A percentile compares a stretch with the other conserved stretches of the same genome.
Evolutionary conservation across 2,329 filamentous ascomycete species (phyloP).

Genomic region (Fusarium tuaranense): DNA sequence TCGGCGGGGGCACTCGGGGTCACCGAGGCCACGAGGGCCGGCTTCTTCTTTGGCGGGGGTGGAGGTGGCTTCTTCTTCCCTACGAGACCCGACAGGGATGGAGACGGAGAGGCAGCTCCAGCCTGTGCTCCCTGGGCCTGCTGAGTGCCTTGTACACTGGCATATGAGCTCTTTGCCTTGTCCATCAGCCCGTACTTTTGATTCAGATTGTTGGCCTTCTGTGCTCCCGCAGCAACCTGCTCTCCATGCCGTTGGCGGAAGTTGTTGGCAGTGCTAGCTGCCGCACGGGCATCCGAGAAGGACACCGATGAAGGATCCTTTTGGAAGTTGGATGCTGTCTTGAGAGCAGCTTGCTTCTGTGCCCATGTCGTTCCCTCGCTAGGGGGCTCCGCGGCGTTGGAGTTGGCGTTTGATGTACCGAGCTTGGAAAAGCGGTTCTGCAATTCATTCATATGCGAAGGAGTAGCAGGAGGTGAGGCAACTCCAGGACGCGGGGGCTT

Average conservation of each 20-base stretch:
- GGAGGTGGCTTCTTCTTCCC: constrained; percentile 68
- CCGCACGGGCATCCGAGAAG: constrained; percentile 66
- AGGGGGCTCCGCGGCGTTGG: constrained; percentile 41
- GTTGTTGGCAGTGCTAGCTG: constrained; percentile 73
- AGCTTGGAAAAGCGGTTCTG: constrained; percentile 74
- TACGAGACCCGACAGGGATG: constrained; percentile 36
- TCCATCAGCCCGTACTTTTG: constrained; percentile 70
- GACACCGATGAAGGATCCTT: constrained; percentile 73
- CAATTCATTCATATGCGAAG: constrained; percentile 70
- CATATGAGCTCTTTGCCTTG: constrained; percentile 48
- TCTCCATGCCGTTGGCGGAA: constrained; percentile 78
- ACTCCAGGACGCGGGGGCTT: constrained; percentile 41
- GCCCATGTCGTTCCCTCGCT: constrained; percentile 70
- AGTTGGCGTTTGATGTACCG: constrained; percentile 48
- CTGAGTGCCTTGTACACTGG: constrained; percentile 26
- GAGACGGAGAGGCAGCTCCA: constrained; percentile 24
- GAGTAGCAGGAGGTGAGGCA: constrained; percentile 34
- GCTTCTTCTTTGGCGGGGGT: constrained; percentile 66
- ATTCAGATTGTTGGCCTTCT: constrained; percentile 67
- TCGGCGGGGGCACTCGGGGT: constrained; percentile 32
- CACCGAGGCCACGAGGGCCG: constrained; percentile 47
- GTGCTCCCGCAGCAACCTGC: constrained; percentile 71
- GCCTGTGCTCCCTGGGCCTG: constrained; percentile 23
- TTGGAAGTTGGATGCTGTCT: constrained; percentile 69
- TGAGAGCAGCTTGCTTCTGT: constrained; percentile 73